phyloP scores from a whole-genome alignment of 495 filamentous ascomycete genomes.

The Penicillium verhagenii region DNA sequence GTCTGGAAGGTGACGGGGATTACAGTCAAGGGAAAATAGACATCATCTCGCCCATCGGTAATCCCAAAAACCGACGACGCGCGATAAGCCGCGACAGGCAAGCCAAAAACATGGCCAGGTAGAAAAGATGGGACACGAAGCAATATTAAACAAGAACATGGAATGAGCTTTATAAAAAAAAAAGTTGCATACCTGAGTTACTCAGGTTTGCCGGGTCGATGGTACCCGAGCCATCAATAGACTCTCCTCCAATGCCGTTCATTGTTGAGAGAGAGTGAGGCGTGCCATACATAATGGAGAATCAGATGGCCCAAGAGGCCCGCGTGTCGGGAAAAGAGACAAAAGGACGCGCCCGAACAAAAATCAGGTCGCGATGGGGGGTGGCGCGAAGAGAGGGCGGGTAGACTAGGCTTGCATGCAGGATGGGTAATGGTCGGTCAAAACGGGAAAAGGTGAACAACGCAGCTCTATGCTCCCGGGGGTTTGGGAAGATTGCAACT shows the following conservation, averaged over 20 bases:
- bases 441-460: constrained; percentile 16
- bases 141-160: not conserved
- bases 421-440: constrained; percentile 18
- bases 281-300: constrained; percentile 55
- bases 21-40: not conserved
- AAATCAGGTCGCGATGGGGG: constrained; percentile 21
- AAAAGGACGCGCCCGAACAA: constrained; percentile 5
- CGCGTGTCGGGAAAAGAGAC: constrained; percentile 34
- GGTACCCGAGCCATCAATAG: constrained; percentile 71
- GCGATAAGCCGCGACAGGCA: constrained; percentile 1
- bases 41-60: not conserved
- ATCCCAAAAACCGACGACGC: constrained; percentile 1
- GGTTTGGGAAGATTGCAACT: constrained; percentile 22
- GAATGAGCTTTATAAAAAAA: not conserved
- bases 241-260: constrained; percentile 61
- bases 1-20: constrained; percentile 31
- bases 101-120: not conserved
- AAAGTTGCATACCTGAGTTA: constrained; percentile 53
- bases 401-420: constrained; percentile 31
- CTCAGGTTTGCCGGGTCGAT: constrained; percentile 78
- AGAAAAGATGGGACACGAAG: not conserved
- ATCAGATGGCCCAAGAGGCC: constrained; percentile 32
- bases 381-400: constrained; percentile 22
- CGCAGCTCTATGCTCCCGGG: constrained; percentile 8
- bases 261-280: constrained; percentile 51